Base-by-base conservation (phyloP, 106 monocot species). In the Dendrobium officinale region DNA sequence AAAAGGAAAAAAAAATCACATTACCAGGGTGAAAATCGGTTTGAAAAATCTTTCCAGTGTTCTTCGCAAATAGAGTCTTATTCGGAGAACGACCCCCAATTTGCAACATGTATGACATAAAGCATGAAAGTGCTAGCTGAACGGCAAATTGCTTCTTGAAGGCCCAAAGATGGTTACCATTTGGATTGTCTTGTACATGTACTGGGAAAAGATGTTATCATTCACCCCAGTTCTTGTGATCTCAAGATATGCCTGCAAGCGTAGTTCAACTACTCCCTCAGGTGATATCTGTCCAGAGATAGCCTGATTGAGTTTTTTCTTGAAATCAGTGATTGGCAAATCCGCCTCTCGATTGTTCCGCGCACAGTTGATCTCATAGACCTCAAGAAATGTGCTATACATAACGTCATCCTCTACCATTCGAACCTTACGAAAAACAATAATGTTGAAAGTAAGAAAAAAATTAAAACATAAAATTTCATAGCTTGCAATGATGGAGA, bases 341-440 rank as follows among this genome's bases (percentile, higher is more conserved):
- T 99, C 99, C 9, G 93, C 89, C 75, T 99, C 99, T 11, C 90
- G 77, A 82, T 99, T 99, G 72, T 99, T 84, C 22, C 99, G 83
- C 37, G 95, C 99, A 87, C 99, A 95, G 73, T 99, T 99, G 51
- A 93, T 86, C 77, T 99, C 99, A 81, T 99, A 99, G 17, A 99
- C 99, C 88, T 95, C 99, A 55, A 99, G 95, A 68, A 99, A 90
- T 33, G 95, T 93, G 83, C 99, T 95, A 61, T 93, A 99, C 95
- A 93, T 99, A 77, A 99, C 75, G 78, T 99, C 99, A 87, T 99
- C 99, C 85, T 99, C 99, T 70, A 99, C 99, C 99, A 99, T 95
- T 76, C 99, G 86, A 45, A 99, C 99, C 99, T 99, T 88, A 75
- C 80, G 15, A 41, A 76, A 11, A 74, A 42, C 18, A 77, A 2